phyloP scores from a whole-genome alignment of 2,329 filamentous ascomycete genomes.

The Aspergillus sp. region DNA sequence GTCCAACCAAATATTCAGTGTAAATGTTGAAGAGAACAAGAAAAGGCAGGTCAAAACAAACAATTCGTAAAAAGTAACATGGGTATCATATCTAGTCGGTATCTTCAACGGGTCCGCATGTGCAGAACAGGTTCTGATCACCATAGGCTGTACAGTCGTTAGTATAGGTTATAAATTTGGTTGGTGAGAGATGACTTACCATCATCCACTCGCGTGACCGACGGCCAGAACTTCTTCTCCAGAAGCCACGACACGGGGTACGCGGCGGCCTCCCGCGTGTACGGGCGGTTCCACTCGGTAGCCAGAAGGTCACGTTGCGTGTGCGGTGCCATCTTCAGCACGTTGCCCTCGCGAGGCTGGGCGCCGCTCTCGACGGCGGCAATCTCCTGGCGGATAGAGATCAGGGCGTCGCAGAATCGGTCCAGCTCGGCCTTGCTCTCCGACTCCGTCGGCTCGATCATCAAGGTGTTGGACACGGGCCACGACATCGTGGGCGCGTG shows the following conservation, averaged over 20 bases:
- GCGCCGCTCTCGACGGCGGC: constrained; percentile 76
- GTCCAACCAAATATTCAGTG: not conserved
- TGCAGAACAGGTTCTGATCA: constrained; percentile 92
- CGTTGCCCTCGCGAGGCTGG: constrained; percentile 72
- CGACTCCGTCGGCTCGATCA: constrained; percentile 96
- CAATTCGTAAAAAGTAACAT: constrained; percentile 19
- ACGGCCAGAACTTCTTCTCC: constrained; percentile 98
- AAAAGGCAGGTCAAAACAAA: constrained; percentile 7
- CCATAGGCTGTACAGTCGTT: constrained; percentile 66
- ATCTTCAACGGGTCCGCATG: constrained; percentile 78
- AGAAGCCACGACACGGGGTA: constrained; percentile 79
- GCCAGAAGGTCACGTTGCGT: constrained; percentile 75
- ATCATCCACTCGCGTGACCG: constrained; percentile 82
- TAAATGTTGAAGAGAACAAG: constrained; percentile 18
- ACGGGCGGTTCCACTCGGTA: constrained; percentile 78
- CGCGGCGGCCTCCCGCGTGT: constrained; percentile 77
- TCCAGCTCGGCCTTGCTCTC: constrained; percentile 92
- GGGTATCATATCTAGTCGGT: constrained; percentile 44
- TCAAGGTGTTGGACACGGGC: constrained; percentile 91
- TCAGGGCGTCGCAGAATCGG: constrained; percentile 85
- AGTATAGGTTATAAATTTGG: constrained; percentile 14
- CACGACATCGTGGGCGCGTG: constrained; percentile 97
- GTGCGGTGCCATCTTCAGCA: constrained; percentile 88
- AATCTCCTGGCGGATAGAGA: constrained; percentile 84
- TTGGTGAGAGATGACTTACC: constrained; percentile 56